Evolutionary conservation across 768 basidiomycete species (phyloP).

Genomic region (Rhodotorula taiwanensis): DNA sequence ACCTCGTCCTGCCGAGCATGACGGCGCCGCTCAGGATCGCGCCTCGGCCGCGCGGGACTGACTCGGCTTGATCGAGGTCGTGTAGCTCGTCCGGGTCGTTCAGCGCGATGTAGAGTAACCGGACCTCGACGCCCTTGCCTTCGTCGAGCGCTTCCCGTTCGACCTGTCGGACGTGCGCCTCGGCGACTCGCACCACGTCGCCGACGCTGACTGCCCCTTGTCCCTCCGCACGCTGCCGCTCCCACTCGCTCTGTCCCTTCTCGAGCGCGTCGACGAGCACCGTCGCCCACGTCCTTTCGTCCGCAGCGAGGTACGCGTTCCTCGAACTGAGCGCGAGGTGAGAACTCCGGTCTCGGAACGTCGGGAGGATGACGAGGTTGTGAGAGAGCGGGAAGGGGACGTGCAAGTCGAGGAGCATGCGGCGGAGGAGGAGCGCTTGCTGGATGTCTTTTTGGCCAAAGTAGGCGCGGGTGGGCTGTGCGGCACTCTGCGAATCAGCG

Average conservation of each 20-base stretch:
- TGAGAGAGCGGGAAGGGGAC: constrained; percentile 65
- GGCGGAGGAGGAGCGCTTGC: constrained; percentile 77
- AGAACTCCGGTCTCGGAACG: constrained; percentile 55
- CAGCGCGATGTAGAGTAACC: constrained; percentile 78
- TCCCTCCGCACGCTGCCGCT: constrained; percentile 50
- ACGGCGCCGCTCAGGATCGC: constrained; percentile 43
- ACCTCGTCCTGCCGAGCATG: constrained; percentile 69
- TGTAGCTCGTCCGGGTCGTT: constrained; percentile 75
- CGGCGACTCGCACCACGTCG: constrained; percentile 31
- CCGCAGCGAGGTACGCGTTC: constrained; percentile 67
- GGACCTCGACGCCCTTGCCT: constrained; percentile 51
- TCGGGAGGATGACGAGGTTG: constrained; percentile 80
- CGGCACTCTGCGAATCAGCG: too few species aligned
- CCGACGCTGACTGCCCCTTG: constrained; percentile 9
- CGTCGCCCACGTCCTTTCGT: constrained; percentile 62
- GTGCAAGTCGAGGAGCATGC: constrained; percentile 70
- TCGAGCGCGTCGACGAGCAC: constrained; percentile 64
- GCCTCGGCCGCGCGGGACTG: constrained; percentile 41
- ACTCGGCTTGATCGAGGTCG: constrained; percentile 47
- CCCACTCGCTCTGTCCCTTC: constrained; percentile 57
- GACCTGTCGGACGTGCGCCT: constrained; percentile 1
- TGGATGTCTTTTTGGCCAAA: constrained; percentile 99
- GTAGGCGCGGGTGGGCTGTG: constrained; percentile 80
- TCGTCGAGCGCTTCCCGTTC: neutral
- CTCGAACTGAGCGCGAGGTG: constrained; percentile 83